Conservation (phyloP, 2,329 filamentous ascomycete species). For the Nothophoma quercina region DNA sequence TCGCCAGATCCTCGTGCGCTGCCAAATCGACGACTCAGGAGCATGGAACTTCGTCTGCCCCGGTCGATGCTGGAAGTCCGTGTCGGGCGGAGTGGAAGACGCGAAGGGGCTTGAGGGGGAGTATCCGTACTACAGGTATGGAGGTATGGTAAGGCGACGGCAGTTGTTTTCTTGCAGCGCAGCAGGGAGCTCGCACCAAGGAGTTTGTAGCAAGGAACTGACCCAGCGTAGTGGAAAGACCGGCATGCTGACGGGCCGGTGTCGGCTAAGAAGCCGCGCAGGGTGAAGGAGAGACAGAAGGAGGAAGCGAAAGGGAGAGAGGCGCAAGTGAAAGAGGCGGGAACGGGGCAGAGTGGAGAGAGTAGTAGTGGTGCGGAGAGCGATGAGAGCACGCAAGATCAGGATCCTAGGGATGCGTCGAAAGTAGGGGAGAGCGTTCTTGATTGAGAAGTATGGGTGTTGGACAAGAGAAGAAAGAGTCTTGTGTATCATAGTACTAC, state of each 20-base stretch:
- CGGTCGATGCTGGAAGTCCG: constrained; percentile 52
- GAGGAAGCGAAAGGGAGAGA: constrained; percentile 13
- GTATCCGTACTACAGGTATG: constrained; percentile 36
- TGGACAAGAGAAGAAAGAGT: no score
- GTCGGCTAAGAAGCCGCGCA: constrained; percentile 53
- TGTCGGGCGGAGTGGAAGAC: constrained; percentile 55
- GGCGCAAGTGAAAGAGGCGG: background rate
- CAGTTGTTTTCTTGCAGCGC: no score
- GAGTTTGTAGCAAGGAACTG: constrained; percentile 33
- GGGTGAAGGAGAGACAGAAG: constrained; percentile 47
- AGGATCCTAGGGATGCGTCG: no score
- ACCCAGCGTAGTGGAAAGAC: constrained; percentile 49
- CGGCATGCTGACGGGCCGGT: constrained; percentile 51
- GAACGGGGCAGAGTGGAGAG: background rate
- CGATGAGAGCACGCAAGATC: no score
- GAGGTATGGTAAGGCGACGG: constrained; percentile 38
- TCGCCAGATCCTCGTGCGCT: constrained; percentile 52
- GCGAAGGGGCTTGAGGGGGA: constrained; percentile 32
- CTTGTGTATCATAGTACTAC: no score
- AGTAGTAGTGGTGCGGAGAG: no score
- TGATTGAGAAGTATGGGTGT: no score
- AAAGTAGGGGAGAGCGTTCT: no score
- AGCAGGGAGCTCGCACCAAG: background rate
- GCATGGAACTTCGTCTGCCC: constrained; percentile 57
- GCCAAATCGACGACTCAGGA: constrained; percentile 51